phyloP scores from a whole-genome alignment of 495 filamentous ascomycete genomes.

The Entonaema liquescens region DNA sequence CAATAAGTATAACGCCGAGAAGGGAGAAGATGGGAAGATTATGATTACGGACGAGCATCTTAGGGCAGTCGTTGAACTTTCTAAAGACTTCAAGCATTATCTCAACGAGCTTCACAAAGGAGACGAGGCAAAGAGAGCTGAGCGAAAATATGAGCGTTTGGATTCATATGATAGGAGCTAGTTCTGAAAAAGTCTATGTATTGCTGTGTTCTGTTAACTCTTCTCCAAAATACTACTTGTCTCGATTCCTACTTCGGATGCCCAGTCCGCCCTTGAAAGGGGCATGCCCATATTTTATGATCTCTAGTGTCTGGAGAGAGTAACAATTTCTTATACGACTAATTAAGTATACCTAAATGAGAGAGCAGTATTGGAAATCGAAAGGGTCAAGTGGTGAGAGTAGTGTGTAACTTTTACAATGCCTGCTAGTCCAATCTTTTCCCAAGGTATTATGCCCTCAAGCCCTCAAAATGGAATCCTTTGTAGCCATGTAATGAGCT shows the following conservation, averaged over 20 bases:
- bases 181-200: too few relatives aligned
- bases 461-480: slow-evolving; percentile 31
- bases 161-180: slow-evolving; percentile 27
- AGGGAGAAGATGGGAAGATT: slow-evolving; percentile 1
- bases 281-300: background rate
- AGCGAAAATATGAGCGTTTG: slow-evolving; percentile 21
- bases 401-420: background rate
- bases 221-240: background rate
- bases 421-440: background rate
- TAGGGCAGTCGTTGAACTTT: slow-evolving; percentile 10
- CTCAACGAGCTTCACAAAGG: slow-evolving; percentile 33
- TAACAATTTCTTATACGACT: background rate
- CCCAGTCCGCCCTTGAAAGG: background rate
- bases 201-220: too few relatives aligned
- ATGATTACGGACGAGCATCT: slow-evolving; percentile 17
- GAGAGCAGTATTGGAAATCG: background rate
- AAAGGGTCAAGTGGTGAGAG: background rate
- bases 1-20: slow-evolving; percentile 19
- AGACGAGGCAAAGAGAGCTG: slow-evolving; percentile 21
- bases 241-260: background rate
- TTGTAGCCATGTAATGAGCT: slow-evolving; percentile 36
- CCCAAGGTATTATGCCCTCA: slow-evolving; percentile 13
- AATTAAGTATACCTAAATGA: background rate
- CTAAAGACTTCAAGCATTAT: slow-evolving; percentile 38
- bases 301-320: background rate